Evolutionary conservation across 2,329 filamentous ascomycete genomes (phyloP), one percentile per base, ranked within the genome.

Genomic region (Fusarium verticillioides): DNA sequence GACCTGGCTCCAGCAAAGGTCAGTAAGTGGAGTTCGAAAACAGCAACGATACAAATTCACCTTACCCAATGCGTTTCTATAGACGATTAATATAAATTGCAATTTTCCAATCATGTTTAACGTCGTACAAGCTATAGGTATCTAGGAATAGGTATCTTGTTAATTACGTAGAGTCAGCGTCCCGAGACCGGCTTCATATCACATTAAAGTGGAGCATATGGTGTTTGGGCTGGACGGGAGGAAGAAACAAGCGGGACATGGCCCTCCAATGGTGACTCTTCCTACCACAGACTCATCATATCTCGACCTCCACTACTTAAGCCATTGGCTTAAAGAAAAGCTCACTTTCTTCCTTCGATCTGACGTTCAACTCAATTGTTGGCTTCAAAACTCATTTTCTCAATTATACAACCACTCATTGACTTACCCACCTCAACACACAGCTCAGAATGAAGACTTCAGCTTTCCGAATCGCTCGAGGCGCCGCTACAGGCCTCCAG

Each of bases 401-500:
- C 9, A 26, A 40, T 28, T 40, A 9, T 30, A 23, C 28, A 54
- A 23, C n/a, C 4, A 18, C 49, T 44, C 7, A 54, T 58, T 58
- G 26, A 50, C 39, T 23, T n/a, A 43, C 23, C 15, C 39, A 32
- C 43, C 44, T 36, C 47, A 32, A 42, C 26, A 34, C 42, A 49
- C 47, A 46, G 49, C 57, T 54, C 72, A 80, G 30, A 44, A 84
- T 84, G 83, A 83, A 78, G 78, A 75, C 76, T 28, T 72, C 80
- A 67, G 74, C 78, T 61, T 69, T 81, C 60, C 80, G 81, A 69
- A 72, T 81, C 50, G 79, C 80, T 70, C 82, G 78, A 68, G 74
- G 77, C 66, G 81, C 79, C 72, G 63, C 77, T 71, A 79, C 78
- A 59, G 79, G 82, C 74, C 66, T 84, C 30, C 84, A 86, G 63